Conservation (phyloP, 352 stramenopile species). For the Phytophthora lateralis region DNA sequence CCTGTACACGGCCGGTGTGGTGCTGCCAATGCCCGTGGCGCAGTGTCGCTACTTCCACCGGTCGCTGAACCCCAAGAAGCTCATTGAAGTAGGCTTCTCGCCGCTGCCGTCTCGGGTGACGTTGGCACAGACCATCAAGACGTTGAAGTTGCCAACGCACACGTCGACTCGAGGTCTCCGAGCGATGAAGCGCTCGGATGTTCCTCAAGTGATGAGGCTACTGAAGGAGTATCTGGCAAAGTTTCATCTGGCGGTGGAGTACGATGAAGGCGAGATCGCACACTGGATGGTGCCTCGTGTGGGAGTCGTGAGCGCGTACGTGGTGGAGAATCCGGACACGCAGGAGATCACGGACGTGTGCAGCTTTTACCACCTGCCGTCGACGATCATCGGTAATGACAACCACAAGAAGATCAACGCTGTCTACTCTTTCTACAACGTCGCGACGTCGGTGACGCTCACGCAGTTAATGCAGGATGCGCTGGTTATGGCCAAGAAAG, state of each 20-base stretch:
- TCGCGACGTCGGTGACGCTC: slow-evolving; percentile 64
- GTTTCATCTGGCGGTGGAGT: slow-evolving; percentile 84
- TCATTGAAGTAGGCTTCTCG: slow-evolving; percentile 98
- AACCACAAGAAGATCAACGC: slow-evolving; percentile 96
- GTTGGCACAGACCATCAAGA: slow-evolving; percentile 92
- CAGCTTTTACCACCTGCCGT: slow-evolving; percentile 98
- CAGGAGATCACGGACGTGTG: slow-evolving; percentile 93
- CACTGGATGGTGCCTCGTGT: slow-evolving; percentile 97
- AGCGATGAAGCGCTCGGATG: slow-evolving; percentile 60
- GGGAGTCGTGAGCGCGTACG: slow-evolving; percentile 95
- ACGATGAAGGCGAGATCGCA: slow-evolving; percentile 91
- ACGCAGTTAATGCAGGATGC: slow-evolving; percentile 71
- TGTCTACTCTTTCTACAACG: slow-evolving; percentile 99
- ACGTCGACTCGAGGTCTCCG: slow-evolving; percentile 48
- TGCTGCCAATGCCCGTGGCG: slow-evolving; percentile 95
- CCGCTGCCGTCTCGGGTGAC: slow-evolving; percentile 93
- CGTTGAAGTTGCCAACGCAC: slow-evolving; percentile 83
- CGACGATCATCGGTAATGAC: slow-evolving; percentile 93
- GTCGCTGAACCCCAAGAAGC: slow-evolving; percentile 98
- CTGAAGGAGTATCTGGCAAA: slow-evolving; percentile 61
- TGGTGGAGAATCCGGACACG: slow-evolving; percentile 67
- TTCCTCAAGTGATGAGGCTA: slow-evolving; percentile 52
- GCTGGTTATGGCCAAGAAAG: slow-evolving; percentile 60
- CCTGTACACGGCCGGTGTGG: slow-evolving; percentile 98
- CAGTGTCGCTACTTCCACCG: slow-evolving; percentile 97